phyloP scores from a whole-genome alignment of 1,139 yeast genomes.

The Suhomyces bokatorum region DNA sequence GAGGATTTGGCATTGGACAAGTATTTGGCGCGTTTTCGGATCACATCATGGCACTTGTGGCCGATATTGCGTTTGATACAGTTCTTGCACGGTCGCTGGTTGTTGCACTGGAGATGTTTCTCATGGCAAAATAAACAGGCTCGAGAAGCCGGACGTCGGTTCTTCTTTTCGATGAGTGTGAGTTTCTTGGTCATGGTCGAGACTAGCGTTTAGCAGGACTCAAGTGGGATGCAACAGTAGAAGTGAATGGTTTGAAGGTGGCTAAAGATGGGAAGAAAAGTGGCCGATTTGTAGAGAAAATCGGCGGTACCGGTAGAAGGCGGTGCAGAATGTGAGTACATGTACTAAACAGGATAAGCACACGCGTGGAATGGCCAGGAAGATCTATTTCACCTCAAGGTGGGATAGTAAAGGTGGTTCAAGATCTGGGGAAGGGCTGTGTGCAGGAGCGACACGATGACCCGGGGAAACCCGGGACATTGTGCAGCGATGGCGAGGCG shows the following conservation, averaged over 20 bases:
- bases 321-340: not conserved
- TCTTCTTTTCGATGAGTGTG: constrained; percentile 51
- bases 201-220: no score
- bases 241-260: not conserved
- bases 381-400: no score
- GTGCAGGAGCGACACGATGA: not conserved
- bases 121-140: constrained; percentile 73
- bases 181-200: constrained; percentile 59
- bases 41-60: constrained; percentile 57
- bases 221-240: no score
- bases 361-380: not conserved
- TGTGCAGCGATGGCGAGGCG: no score
- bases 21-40: constrained; percentile 55
- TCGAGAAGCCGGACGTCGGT: constrained; percentile 60
- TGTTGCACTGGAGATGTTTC: constrained; percentile 67
- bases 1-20: constrained; percentile 16
- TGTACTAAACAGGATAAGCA: not conserved
- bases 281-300: not conserved
- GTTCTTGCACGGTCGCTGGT: constrained; percentile 66
- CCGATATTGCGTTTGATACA: constrained; percentile 63
- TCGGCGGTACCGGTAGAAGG: not conserved
- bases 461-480: not conserved
- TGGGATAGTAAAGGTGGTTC: not conserved
- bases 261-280: not conserved
- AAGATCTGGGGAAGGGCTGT: not conserved